These are phyloP conservation scores for Suhomyces xylopsoci DNA, from an alignment of 805 yeast genomes.

Conservation along the genomic window DNA sequence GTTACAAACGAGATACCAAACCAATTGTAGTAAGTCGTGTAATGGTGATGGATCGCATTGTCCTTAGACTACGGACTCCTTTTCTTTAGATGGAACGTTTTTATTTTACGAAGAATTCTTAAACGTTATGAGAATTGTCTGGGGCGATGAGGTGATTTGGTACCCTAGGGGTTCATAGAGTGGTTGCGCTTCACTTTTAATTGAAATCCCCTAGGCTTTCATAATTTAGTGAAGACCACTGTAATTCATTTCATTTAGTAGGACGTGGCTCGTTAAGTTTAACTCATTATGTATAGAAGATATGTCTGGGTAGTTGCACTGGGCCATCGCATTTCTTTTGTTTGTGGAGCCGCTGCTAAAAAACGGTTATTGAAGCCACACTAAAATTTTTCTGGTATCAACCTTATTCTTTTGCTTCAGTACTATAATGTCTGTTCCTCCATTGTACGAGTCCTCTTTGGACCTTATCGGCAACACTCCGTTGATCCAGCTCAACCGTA, in stretches of 20 bases:
- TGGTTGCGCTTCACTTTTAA: no score
- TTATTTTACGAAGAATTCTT: background rate
- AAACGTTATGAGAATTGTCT: background rate
- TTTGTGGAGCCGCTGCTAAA: background rate
- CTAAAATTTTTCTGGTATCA: background rate
- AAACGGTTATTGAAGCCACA: background rate
- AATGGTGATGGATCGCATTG: background rate
- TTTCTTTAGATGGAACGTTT: no score
- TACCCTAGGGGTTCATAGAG: no score
- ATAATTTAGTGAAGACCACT: no score
- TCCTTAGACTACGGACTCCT: background rate
- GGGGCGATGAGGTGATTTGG: no score
- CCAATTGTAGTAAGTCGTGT: no score
- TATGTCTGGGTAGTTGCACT: background rate
- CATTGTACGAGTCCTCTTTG: slow-evolving; percentile 51
- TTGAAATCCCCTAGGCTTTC: no score
- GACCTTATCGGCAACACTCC: slow-evolving; percentile 88
- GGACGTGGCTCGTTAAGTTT: background rate
- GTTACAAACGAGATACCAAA: background rate
- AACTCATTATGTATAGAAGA: background rate
- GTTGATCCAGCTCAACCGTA: slow-evolving; percentile 64
- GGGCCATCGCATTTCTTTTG: slow-evolving; percentile 1
- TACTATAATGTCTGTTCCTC: slow-evolving; percentile 13
- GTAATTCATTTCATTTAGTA: background rate
- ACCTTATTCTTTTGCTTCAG: background rate